Conservation (phyloP, 139 green algal genomes). For the Coelastrella sp. region DNA sequence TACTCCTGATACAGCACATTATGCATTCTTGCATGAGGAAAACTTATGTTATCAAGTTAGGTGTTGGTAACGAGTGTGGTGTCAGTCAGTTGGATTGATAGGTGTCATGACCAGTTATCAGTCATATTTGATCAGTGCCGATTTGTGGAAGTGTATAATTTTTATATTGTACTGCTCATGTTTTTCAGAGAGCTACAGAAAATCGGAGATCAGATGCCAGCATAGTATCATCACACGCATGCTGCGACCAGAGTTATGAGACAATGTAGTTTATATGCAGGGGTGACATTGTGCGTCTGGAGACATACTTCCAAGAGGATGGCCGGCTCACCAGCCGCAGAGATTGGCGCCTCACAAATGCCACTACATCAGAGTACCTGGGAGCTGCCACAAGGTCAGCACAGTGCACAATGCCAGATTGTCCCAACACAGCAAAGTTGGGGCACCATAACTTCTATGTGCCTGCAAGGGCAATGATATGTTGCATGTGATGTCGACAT, state of each 20-base stretch:
- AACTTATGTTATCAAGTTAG: too few relatives aligned
- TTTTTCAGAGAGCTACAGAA: too few relatives aligned
- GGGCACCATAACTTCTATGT: background rate
- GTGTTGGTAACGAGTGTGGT: too few relatives aligned
- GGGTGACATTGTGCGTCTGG: conserved; percentile 64
- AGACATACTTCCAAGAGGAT: conserved; percentile 93
- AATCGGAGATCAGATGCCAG: too few relatives aligned
- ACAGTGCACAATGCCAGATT: too few relatives aligned
- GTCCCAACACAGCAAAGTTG: background rate
- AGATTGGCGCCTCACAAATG: conserved; percentile 85
- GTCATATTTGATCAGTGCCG: too few relatives aligned
- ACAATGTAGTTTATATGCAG: conserved; percentile 31
- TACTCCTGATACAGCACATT: too few relatives aligned
- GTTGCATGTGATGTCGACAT: background rate
- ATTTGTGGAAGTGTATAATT: too few relatives aligned
- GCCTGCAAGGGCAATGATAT: background rate
- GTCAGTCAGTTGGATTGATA: too few relatives aligned
- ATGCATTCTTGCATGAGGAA: too few relatives aligned
- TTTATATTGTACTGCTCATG: background rate
- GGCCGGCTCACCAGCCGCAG: conserved; percentile 82
- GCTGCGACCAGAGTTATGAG: background rate
- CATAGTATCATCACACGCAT: background rate
- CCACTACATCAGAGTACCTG: conserved; percentile 65
- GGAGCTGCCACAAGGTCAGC: conserved; percentile 84
- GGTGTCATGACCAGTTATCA: too few relatives aligned